Percentiles rank a stretch among this genome's conserved stretches.
Evolutionary conservation across 306 rosid species (phyloP).

Genomic region (Comarum palustre): DNA sequence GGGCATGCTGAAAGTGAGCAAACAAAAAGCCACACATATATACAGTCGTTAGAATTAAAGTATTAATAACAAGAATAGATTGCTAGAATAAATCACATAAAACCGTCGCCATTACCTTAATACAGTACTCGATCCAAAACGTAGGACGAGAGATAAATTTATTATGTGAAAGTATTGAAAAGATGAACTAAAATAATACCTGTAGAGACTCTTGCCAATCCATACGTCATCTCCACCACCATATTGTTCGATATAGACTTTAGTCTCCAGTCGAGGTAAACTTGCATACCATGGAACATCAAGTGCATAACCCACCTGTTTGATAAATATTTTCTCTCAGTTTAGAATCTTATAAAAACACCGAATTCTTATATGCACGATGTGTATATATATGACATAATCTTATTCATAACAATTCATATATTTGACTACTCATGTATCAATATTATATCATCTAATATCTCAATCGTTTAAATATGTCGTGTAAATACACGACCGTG

Average conservation of each 20-base stretch:
- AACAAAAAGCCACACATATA: background rate
- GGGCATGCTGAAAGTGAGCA: constrained; percentile 54
- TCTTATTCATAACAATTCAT: too few relatives aligned
- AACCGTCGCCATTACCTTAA: background rate
- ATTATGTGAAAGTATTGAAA: background rate
- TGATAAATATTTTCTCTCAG: background rate
- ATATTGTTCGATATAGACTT: constrained; percentile 73
- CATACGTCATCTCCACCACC: constrained; percentile 77
- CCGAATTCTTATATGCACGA: too few relatives aligned
- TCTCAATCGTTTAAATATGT: too few relatives aligned
- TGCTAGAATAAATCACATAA: background rate
- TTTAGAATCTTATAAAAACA: background rate
- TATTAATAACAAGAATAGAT: background rate
- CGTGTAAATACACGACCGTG: too few relatives aligned
- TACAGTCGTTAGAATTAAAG: background rate
- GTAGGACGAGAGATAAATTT: background rate
- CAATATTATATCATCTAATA: too few relatives aligned
- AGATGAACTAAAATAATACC: constrained; percentile 31
- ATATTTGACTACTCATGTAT: too few relatives aligned
- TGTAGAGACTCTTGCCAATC: constrained; percentile 97
- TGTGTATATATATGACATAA: too few relatives aligned
- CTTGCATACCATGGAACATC: constrained; percentile 87
- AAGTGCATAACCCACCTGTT: constrained; percentile 68
- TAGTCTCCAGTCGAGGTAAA: constrained; percentile 70
- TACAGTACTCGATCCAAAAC: background rate